Base-by-base conservation (phyloP, 2,329 filamentous ascomycete genomes). In the Exophiala sp. region DNA sequence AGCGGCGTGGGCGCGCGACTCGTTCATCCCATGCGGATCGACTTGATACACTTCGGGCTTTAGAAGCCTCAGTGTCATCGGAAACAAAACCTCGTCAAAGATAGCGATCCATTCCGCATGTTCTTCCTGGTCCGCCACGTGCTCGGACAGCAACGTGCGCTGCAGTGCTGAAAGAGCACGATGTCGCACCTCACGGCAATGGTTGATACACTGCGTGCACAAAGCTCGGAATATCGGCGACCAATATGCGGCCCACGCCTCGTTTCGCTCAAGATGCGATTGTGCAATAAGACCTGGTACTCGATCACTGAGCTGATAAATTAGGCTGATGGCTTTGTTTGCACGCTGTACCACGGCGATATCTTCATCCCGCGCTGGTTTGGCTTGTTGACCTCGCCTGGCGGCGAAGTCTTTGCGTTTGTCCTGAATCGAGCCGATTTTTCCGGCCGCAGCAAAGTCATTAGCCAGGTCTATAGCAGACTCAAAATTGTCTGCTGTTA, bases 201-300 rank as follows among this genome's bases (percentile, higher is more conserved):
- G 91, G 68, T 97, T 99, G 50, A 89, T 89, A 71, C 91, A 96
- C 72, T 99, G 94, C 3, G 84, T 84, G 2, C 88, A 94, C 14
- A 99, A 75, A 5, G 90, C 88, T 63, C 90, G 84, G 71, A 99
- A 94, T 21, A 99, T 91, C 1, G 92, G 94, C 11, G 91, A 86
- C 94, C 94, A 99, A 70, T 99, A 99, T 7, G 94, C 90, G 47
- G 90, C 91, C 94, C 94, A 99, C 11, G 94, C 94, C 78, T 96
- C 88, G 55, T 80, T 89, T 55, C 82, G 86, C 67, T 96, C 94
- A 2, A 97, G 83, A 65, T 96, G 92, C 18, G 91, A 96, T 67
- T 96, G 89, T 66, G 90, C 83, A 76, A 99, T 96, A 34, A 97
- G 81, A 49, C 86, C 80, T 1, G 92, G 90, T 20, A 95, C 91